Conservation (phyloP, 2,329 filamentous ascomycete species). For the Cercospora zeae-maydis region DNA sequence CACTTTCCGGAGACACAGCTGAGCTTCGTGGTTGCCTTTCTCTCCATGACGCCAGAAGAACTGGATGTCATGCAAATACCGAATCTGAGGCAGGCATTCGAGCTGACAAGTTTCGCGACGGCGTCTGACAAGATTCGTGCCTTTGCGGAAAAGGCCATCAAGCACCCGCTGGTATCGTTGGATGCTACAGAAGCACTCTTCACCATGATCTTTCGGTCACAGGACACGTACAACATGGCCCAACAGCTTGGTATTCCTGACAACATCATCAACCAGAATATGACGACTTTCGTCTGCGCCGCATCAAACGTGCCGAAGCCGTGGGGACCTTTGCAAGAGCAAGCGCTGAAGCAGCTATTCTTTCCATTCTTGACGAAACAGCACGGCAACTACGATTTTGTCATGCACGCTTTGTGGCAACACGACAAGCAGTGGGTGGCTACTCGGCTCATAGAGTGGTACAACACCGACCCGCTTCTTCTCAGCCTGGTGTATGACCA, state of each 20-base stretch:
- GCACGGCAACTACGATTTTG: constrained; percentile 76
- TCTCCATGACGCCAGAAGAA: constrained; percentile 69
- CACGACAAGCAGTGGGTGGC: constrained; percentile 87
- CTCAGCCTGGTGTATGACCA: constrained; percentile 72
- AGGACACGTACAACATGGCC: constrained; percentile 54
- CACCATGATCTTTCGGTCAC: constrained; percentile 58
- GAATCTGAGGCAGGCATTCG: constrained; percentile 73
- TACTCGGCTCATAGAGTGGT: constrained; percentile 71
- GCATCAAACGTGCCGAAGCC: constrained; percentile 73
- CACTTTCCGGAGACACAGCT: constrained; percentile 80
- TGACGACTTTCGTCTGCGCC: constrained; percentile 75
- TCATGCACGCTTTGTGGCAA: constrained; percentile 86
- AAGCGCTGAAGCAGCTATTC: constrained; percentile 73
- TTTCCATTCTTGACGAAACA: constrained; percentile 78
- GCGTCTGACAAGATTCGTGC: constrained; percentile 58
- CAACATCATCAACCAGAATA: constrained; percentile 64
- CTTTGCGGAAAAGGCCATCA: constrained; percentile 65
- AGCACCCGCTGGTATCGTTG: constrained; percentile 82
- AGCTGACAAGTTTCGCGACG: constrained; percentile 59
- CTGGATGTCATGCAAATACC: constrained; percentile 84
- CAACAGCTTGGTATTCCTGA: constrained; percentile 58
- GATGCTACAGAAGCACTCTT: constrained; percentile 71
- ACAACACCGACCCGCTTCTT: constrained; percentile 65
- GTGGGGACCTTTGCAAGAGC: constrained; percentile 70
- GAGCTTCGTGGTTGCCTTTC: constrained; percentile 87